Conservation (phyloP, 176 grass and related monocot species). For the Phragmites australis region DNA sequence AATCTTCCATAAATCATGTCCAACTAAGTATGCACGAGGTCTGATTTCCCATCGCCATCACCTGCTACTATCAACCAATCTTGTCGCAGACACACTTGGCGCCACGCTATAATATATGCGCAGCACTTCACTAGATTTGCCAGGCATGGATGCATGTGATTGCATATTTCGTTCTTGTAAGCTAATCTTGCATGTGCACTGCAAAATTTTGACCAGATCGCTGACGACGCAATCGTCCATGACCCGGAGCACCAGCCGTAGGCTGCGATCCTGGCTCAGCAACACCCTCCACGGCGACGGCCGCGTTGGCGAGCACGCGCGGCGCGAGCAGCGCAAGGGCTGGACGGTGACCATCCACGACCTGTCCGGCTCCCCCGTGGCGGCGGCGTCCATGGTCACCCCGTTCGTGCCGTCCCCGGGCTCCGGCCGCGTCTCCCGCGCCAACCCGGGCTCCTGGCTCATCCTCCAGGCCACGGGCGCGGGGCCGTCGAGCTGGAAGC, state of each 20-base stretch:
- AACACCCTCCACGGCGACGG: conserved; percentile 55
- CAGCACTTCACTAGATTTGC: neutral
- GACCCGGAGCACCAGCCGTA: conserved; percentile 39
- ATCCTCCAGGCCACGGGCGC: conserved; percentile 69
- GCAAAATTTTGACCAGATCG: conserved; percentile 40
- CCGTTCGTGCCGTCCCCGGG: conserved; percentile 94
- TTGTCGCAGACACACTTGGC: conserved; percentile 39
- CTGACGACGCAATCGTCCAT: conserved; percentile 42
- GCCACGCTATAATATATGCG: neutral
- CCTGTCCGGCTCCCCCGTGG: conserved; percentile 88
- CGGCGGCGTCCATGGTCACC: conserved; percentile 87
- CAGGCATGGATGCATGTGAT: conserved; percentile 24
- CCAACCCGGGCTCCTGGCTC: conserved; percentile 89
- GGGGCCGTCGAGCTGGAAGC: conserved; percentile 76
- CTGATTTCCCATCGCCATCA: neutral
- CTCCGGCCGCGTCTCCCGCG: conserved; percentile 82
- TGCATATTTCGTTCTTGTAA: conserved; percentile 23
- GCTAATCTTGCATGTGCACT: conserved; percentile 28
- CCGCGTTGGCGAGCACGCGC: conserved; percentile 13
- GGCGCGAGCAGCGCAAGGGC: conserved; percentile 80
- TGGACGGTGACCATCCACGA: conserved; percentile 98
- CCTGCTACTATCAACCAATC: neutral
- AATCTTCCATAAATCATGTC: conserved; percentile 42
- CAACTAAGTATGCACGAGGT: conserved; percentile 1
- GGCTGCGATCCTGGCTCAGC: conserved; percentile 58